phyloP scores from a whole-genome alignment of 768 basidiomycete genomes.

The Termitomyces sp. region DNA sequence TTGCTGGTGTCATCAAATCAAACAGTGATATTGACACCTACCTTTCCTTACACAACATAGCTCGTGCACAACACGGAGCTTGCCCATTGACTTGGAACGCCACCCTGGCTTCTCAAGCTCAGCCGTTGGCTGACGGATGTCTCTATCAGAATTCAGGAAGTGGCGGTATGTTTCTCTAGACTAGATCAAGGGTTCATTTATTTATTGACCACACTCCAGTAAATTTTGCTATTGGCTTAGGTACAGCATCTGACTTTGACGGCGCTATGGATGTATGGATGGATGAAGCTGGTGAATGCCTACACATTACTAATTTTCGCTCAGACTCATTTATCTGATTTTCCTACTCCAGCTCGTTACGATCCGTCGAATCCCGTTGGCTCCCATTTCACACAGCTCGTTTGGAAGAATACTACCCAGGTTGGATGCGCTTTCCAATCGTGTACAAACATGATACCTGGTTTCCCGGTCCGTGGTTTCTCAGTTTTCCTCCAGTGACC shows the following conservation, averaged over 20 bases:
- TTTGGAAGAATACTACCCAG: slow-evolving; percentile 67
- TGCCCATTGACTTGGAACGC: slow-evolving; percentile 60
- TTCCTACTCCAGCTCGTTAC: slow-evolving; percentile 47
- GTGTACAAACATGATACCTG: slow-evolving; percentile 54
- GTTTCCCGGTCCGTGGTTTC: slow-evolving; percentile 47
- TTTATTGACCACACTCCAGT: slow-evolving; percentile 34
- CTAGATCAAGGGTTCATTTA: neutral
- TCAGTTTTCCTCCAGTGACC: neutral
- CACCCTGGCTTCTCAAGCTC: slow-evolving; percentile 55
- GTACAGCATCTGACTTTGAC: slow-evolving; percentile 43
- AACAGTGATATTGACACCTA: slow-evolving; percentile 50
- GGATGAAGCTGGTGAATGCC: slow-evolving; percentile 58
- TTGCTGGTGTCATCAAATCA: slow-evolving; percentile 29
- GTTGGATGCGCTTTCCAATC: slow-evolving; percentile 60
- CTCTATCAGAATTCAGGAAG: slow-evolving; percentile 69
- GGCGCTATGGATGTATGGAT: slow-evolving; percentile 59
- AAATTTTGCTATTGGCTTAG: slow-evolving; percentile 75
- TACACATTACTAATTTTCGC: neutral
- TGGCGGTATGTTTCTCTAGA: slow-evolving; percentile 47
- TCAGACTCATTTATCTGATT: neutral
- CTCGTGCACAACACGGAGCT: slow-evolving; percentile 69
- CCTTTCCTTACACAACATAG: slow-evolving; percentile 58
- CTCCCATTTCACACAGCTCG: slow-evolving; percentile 75
- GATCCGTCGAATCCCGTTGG: slow-evolving; percentile 52
- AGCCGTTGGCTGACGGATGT: slow-evolving; percentile 71